A percentile compares a stretch with the other conserved stretches of the same genome.
Conservation (phyloP, 805 yeast genomes). For the Lipomyces lipofer region DNA sequence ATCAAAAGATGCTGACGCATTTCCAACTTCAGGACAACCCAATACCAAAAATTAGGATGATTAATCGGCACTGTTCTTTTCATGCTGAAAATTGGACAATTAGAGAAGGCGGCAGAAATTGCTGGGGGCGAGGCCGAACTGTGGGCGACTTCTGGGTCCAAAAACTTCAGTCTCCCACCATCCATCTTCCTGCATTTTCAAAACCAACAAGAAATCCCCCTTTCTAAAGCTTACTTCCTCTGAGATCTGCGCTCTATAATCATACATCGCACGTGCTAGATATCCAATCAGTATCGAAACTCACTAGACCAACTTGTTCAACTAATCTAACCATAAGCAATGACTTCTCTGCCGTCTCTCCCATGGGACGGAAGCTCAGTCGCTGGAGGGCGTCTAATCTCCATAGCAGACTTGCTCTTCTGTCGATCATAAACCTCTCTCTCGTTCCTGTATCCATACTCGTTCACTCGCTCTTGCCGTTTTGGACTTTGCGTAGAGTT, state of each 20-base stretch:
- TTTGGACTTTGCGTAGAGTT: neutral
- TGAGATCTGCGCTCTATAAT: conserved; percentile 59
- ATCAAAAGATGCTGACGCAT: neutral
- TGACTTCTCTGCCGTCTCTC: conserved; percentile 53
- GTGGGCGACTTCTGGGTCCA: conserved; percentile 39
- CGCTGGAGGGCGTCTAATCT: conserved; percentile 22
- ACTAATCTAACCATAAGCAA: no score
- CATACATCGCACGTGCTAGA: conserved; percentile 58
- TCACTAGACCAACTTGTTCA: neutral
- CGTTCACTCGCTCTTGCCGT: no score
- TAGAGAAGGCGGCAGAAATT: conserved; percentile 43
- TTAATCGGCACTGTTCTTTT: neutral
- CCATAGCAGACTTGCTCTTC: conserved; percentile 29
- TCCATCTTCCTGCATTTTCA: conserved; percentile 64
- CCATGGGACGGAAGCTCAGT: conserved; percentile 20
- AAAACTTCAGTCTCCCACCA: conserved; percentile 73
- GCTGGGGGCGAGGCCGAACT: conserved; percentile 63
- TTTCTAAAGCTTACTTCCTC: conserved; percentile 62
- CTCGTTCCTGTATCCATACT: no score
- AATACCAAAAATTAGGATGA: neutral
- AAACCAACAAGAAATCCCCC: conserved; percentile 55
- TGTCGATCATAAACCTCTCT: conserved; percentile 8
- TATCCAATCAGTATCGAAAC: conserved; percentile 21
- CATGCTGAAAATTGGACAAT: neutral
- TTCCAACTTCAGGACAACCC: neutral